Conservation (phyloP, 1,284 basidiomycete genomes). For the Cystobasidium sp. region DNA sequence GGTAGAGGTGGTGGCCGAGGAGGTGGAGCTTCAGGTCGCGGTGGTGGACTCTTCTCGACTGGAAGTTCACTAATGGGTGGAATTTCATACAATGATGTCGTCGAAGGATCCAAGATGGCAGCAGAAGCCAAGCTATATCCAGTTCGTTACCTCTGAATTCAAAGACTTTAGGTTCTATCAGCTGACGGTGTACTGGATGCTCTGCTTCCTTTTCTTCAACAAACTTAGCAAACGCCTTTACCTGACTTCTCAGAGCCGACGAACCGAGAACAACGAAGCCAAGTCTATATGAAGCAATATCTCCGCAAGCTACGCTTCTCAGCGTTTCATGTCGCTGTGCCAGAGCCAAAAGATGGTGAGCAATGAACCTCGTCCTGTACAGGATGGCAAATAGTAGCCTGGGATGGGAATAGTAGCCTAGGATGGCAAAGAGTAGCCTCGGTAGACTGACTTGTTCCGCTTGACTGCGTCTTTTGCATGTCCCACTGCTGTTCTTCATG, state of each 20-base stretch:
- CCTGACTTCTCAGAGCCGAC: constrained; percentile 30
- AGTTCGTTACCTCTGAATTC: background rate
- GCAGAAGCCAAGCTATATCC: constrained; percentile 36
- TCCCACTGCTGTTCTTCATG: background rate
- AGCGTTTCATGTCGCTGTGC: constrained; percentile 37
- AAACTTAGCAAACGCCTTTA: constrained; percentile 16
- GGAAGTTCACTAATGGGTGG: constrained; percentile 40
- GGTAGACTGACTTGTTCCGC: background rate
- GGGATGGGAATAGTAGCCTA: too few relatives aligned
- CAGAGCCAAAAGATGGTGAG: constrained; percentile 31
- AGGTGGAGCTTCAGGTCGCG: constrained; percentile 33
- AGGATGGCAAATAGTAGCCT: background rate
- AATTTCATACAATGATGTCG: constrained; percentile 35
- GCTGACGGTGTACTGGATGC: background rate
- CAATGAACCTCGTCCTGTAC: background rate
- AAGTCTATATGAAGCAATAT: constrained; percentile 38
- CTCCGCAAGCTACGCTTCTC: constrained; percentile 26
- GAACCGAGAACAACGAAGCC: constrained; percentile 20
- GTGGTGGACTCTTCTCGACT: constrained; percentile 37
- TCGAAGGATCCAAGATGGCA: constrained; percentile 8
- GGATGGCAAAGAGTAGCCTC: background rate
- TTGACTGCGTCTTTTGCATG: background rate
- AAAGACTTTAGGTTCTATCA: background rate
- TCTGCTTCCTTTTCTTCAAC: background rate
- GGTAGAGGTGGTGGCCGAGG: constrained; percentile 38